A percentile compares a stretch with the other conserved stretches of the same genome.
phyloP scores from a whole-genome alignment of 73 alveolate genomes.

The Paramecium sonneborni region DNA sequence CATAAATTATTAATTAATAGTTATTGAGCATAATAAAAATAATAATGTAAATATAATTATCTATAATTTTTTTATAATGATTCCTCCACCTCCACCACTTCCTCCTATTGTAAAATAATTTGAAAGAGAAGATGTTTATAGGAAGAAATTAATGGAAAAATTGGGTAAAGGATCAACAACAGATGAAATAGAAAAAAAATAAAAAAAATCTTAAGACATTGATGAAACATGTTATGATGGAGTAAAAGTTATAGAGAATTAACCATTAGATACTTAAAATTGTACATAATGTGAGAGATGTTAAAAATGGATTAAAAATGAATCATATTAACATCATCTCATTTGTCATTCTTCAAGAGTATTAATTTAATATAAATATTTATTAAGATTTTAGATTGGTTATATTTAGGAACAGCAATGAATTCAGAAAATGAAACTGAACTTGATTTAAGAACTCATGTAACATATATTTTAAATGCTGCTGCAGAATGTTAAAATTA shows the following conservation, averaged over 20 bases:
- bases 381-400: constrained; percentile 21
- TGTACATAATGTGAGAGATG: constrained; percentile 20
- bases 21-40: background rate
- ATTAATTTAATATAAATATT: background rate
- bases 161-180: background rate
- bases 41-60: background rate
- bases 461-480: constrained; percentile 26
- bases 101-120: background rate
- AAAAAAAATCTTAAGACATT: background rate
- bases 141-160: background rate
- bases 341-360: constrained; percentile 22
- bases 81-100: constrained; percentile 57
- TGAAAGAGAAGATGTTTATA: background rate
- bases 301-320: constrained; percentile 50
- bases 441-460: background rate
- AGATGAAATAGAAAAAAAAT: background rate
- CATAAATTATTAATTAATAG: background rate
- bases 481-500: constrained; percentile 32
- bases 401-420: constrained; percentile 17
- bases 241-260: background rate
- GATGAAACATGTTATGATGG: constrained; percentile 20
- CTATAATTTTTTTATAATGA: background rate
- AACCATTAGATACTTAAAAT: background rate
- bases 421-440: constrained; percentile 29
- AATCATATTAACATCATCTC: background rate